Conservation (phyloP, 2,329 filamentous ascomycete species). For the Sclerotinia borealis region DNA sequence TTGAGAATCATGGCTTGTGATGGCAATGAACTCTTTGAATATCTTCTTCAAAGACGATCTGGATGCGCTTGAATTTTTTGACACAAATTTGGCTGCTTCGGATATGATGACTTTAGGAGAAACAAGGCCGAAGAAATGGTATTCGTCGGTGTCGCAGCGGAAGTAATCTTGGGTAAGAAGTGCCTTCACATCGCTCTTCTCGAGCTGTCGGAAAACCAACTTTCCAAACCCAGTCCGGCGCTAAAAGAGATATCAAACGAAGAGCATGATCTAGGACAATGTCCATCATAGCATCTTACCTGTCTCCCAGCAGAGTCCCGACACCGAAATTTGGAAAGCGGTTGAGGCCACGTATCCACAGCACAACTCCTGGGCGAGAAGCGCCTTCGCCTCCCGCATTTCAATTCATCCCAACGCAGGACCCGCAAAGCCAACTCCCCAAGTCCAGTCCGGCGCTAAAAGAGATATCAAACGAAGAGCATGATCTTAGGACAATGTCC, state of each 20-base stretch:
- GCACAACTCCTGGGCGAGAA: too few relatives aligned
- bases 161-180: too few relatives aligned
- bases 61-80: neutral
- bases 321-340: neutral
- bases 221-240: neutral
- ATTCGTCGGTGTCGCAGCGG: neutral
- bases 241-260: neutral
- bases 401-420: too few relatives aligned
- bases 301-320: neutral
- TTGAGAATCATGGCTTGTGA: neutral
- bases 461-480: neutral
- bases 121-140: neutral
- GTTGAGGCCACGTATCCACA: too few relatives aligned
- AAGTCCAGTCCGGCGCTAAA: neutral
- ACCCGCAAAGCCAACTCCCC: neutral
- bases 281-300: neutral
- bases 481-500: neutral
- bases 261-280: neutral
- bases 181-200: too few relatives aligned
- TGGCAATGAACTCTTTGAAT: neutral
- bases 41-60: neutral
- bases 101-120: neutral
- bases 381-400: too few relatives aligned
- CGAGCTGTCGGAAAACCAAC: too few relatives aligned
- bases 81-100: constrained; percentile 7